These are phyloP conservation scores for Crucihimalaya himalaica DNA, from an alignment of 345 rosid genomes.

Conservation along the genomic window DNA sequence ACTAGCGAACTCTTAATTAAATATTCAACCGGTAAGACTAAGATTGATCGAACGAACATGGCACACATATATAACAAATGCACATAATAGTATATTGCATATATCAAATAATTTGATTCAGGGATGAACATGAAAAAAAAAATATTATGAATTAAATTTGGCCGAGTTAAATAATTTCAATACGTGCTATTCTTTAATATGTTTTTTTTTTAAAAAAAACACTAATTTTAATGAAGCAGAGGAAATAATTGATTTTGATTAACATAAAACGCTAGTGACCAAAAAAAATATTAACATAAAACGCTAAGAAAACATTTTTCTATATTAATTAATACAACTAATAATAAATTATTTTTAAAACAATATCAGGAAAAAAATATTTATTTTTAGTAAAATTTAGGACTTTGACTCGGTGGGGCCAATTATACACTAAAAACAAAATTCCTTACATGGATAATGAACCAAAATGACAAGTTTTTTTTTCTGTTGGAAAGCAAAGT, in stretches of 20 bases:
- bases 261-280: too few relatives aligned
- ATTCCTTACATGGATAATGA: background rate
- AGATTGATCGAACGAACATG: background rate
- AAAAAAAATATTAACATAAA: too few relatives aligned
- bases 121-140: background rate
- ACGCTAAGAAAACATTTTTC: too few relatives aligned
- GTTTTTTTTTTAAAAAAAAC: too few relatives aligned
- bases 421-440: background rate
- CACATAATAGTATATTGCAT: background rate
- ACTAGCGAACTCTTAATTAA: background rate
- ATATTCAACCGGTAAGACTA: too few relatives aligned
- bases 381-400: background rate
- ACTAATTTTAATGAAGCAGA: too few relatives aligned
- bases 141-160: background rate
- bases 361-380: too few relatives aligned
- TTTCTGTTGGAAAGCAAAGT: background rate
- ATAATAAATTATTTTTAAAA: too few relatives aligned
- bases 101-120: background rate
- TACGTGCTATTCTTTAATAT: too few relatives aligned
- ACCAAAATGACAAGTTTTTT: background rate
- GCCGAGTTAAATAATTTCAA: too few relatives aligned
- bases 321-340: too few relatives aligned
- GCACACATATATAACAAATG: background rate
- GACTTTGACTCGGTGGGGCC: background rate
- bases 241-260: background rate